Evolutionary conservation across 2,329 filamentous ascomycete genomes (phyloP), one percentile per base, ranked within the genome.

Genomic region (Penicillium janthinellum): DNA sequence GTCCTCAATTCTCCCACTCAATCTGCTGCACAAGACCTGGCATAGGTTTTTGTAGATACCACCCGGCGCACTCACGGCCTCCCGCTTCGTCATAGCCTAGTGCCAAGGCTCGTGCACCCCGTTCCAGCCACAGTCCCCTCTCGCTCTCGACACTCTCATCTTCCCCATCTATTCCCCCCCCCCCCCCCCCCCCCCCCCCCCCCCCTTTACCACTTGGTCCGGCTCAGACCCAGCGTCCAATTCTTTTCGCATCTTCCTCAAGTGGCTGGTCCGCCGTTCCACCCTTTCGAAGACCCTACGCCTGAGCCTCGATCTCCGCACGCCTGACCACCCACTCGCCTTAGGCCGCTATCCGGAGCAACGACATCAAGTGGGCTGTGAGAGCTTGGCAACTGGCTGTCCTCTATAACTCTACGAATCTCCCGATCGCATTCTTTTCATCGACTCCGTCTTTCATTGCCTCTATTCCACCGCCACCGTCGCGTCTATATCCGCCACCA

Each of bases 401-500:
- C 58, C 41, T 31, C 54, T 35, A 59, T 45, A 50, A 56, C 51
- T 54, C 48, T 57, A 56, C 56, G 50, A 60, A 45, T 54, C 51
- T 20, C 55, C 44, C 38, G 53, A 63, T 61, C 65, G 38, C 6
- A 38, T 59, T 53, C 48, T 48, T 41, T 20, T 39, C 51, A 42
- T 51, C 59, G 54, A 57, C 44, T 53, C 38, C 57, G 31, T 47
- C 41, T 45, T 14, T 41, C 11, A 53, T 54, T 42, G 22, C 42
- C 38, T 49, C n/a, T 50, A 22, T 12, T 37, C 55, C 52, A 31
- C 54, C 51, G 60, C 62, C 54, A 59, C 55, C 38, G 52, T 64
- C 56, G 62, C 62, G 58, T 62, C 59, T 61, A 53, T 42, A 64
- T 62, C 42, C 42, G 54, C 47, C 63, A 72, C 60, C 57, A 99